These are phyloP conservation scores for Agaricales sp. DNA, from an alignment of 1,284 basidiomycete species.

Conservation along the genomic window DNA sequence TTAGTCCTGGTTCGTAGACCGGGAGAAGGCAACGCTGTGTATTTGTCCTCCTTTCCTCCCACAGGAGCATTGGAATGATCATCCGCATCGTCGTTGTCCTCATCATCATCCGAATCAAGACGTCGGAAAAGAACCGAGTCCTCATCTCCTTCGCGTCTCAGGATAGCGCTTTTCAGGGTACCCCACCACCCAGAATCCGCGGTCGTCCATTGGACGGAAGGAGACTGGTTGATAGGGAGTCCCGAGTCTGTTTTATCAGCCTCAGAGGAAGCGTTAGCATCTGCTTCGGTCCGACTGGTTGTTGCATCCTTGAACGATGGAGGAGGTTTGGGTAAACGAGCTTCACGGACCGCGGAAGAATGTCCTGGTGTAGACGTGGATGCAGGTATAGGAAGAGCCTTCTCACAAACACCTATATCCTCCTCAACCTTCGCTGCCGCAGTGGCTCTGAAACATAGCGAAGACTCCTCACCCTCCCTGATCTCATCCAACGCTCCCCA, in stretches of 20 bases:
- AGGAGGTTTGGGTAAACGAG: not conserved
- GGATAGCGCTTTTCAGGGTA: not conserved
- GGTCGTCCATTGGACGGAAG: not conserved
- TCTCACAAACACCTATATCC: not conserved
- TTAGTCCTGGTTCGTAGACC: not conserved
- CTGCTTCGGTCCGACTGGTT: not conserved
- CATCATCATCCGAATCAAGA: not conserved
- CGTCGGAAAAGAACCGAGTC: not conserved
- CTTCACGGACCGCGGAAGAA: too few species aligned
- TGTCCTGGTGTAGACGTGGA: not conserved
- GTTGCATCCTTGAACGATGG: not conserved
- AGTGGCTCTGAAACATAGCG: too few species aligned
- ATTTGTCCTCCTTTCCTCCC: not conserved
- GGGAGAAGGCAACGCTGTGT: not conserved
- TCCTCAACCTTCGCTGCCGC: not conserved
- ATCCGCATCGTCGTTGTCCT: not conserved
- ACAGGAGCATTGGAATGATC: not conserved
- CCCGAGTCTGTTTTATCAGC: not conserved
- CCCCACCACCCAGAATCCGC: conserved; percentile 1
- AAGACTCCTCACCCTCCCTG: too few species aligned
- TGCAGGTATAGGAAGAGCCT: not conserved
- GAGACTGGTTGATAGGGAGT: not conserved
- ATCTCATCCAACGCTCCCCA: not conserved
- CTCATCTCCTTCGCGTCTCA: not conserved
- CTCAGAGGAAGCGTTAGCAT: not conserved